Base-by-base conservation (phyloP, 495 filamentous ascomycete genomes). In the Tetracladium setigerum region DNA sequence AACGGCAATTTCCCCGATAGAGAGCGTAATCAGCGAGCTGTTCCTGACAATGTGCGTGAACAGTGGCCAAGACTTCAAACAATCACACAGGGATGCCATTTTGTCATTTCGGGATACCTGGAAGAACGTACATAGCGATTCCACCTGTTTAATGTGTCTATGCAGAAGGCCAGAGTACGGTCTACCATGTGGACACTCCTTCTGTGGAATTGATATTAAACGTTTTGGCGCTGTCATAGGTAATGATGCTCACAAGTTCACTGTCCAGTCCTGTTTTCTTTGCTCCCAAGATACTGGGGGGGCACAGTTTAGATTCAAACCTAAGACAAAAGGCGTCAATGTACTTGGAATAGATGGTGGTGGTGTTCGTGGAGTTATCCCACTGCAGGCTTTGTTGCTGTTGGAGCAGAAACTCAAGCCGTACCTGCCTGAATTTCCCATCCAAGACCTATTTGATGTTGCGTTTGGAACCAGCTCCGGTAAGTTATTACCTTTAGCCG, bases 281-380 rank as follows among this genome's bases (percentile, higher is more conserved):
- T 60, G 50, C 52, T 37, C 36, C 30, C 9, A 13, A 14, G 16
- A 45, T 15, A 60, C 44, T 17, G 35, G 24, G 12, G 48, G 38
- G 45, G 35, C 55, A 31, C 35, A 45, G 31, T 41, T 58, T 31
- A 54, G 38, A 33, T 38, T 54, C 16, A 19, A 52, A 12, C 52
- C 58, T 41, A 43, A 40, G 31, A 63, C 55, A n/a, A 48, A 50
- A 19, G 53, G 58, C 16, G 49, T 61, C n/a, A 24, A 44, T 15
- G 38, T 63, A 18, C 38, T 63, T 14, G 47, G 41, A 39, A 54
- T 61, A 32, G 52, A 63, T 55, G 52, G 55, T 36, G 60, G 53
- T 19, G 58, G 60, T 9, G 44, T 42, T 42, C 41, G 50, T 16
- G 52, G 58, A 30, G 38, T 63, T 13, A 17, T 57, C 27, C 40